These are phyloP conservation scores for Juglanconis sp. DNA, from an alignment of 2,329 filamentous ascomycete species.

Conservation along the genomic window DNA sequence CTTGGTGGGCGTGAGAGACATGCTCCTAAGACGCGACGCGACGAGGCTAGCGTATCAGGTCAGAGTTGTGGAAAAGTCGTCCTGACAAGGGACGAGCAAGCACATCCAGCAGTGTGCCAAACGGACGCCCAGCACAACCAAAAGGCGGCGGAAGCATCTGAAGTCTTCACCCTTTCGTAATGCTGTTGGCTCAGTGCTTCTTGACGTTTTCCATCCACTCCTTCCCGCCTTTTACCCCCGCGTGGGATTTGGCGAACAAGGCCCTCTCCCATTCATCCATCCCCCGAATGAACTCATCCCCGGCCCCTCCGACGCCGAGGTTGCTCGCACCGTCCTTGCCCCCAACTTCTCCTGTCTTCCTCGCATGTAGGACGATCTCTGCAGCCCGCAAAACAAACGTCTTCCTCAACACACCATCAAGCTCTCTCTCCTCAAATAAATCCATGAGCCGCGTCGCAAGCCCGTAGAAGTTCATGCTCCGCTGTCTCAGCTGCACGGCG, in stretches of 20 bases:
- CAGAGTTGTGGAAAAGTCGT: no score
- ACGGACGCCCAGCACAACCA: background rate
- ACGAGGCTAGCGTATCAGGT: no score
- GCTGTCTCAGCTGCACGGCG: constrained; percentile 76
- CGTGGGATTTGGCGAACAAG: constrained; percentile 71
- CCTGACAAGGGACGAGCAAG: no score
- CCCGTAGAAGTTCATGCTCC: constrained; percentile 84
- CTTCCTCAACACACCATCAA: constrained; percentile 71
- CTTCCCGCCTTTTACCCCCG: constrained; percentile 66
- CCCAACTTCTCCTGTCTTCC: constrained; percentile 67
- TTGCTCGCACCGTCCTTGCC: constrained; percentile 69
- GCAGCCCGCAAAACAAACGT: constrained; percentile 79
- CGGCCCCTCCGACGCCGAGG: constrained; percentile 58
- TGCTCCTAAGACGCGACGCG: no score
- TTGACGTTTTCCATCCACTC: constrained; percentile 67
- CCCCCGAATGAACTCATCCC: constrained; percentile 79
- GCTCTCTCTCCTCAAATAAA: constrained; percentile 76
- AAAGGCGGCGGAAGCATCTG: background rate
- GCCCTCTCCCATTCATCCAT: constrained; percentile 86
- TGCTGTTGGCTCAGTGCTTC: constrained; percentile 27
- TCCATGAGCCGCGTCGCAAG: constrained; percentile 84
- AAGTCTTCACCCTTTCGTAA: background rate
- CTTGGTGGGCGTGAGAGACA: no score
- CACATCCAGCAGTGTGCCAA: no score
- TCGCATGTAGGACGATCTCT: constrained; percentile 83